Percentiles rank a stretch among this genome's conserved stretches.
These are phyloP conservation scores for Yarrowia phangngaensis DNA, from an alignment of 805 yeast genomes.

Conservation along the genomic window DNA sequence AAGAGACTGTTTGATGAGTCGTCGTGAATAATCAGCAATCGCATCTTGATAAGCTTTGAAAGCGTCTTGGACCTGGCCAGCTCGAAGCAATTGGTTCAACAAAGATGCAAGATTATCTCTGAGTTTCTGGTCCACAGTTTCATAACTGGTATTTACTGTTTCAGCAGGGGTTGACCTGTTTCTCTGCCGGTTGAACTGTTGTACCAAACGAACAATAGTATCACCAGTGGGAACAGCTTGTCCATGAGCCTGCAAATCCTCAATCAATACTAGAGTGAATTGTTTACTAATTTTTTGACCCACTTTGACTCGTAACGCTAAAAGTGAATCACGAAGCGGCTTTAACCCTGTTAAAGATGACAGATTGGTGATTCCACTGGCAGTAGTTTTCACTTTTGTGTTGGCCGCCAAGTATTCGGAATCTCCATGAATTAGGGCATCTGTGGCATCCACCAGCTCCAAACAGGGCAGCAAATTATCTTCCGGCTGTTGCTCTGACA, in stretches of 20 bases:
- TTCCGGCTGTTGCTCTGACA: constrained; percentile 39
- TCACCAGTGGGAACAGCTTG: constrained; percentile 47
- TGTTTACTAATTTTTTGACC: constrained; percentile 63
- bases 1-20: constrained; percentile 59
- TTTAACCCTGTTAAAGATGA: constrained; percentile 50
- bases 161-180: constrained; percentile 7
- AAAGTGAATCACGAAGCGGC: constrained; percentile 51
- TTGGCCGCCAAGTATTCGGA: constrained; percentile 20
- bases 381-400: constrained; percentile 12
- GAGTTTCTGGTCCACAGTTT: constrained; percentile 34
- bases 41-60: constrained; percentile 62
- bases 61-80: constrained; percentile 60
- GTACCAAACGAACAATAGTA: constrained; percentile 50
- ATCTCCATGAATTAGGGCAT: constrained; percentile 55
- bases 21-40: constrained; percentile 66
- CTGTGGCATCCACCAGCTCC: constrained; percentile 54
- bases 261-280: constrained; percentile 53
- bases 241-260: constrained; percentile 60
- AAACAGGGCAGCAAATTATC: constrained; percentile 53
- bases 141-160: constrained; percentile 4
- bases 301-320: constrained; percentile 56
- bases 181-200: constrained; percentile 32
- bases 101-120: constrained; percentile 46
- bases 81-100: constrained; percentile 55
- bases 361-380: constrained; percentile 43